These are phyloP conservation scores for Daldinia concentrica DNA, from an alignment of 495 filamentous ascomycete species.

Conservation along the genomic window DNA sequence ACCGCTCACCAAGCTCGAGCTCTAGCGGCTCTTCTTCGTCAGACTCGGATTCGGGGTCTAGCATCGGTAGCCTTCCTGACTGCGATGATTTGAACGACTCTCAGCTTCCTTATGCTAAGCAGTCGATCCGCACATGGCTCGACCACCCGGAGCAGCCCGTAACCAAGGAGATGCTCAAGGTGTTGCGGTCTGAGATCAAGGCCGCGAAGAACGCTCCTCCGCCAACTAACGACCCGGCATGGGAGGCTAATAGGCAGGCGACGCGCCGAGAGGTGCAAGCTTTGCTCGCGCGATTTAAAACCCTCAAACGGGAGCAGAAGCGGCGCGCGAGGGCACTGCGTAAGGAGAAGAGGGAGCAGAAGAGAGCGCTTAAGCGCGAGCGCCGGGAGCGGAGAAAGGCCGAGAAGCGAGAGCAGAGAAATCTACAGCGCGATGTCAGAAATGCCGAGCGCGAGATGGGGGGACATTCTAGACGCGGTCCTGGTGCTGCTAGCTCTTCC, in stretches of 20 bases:
- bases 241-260: slow-evolving; percentile 32
- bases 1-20: slow-evolving; percentile 24
- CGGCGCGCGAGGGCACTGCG: slow-evolving; percentile 10
- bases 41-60: slow-evolving; percentile 43
- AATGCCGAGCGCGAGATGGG: slow-evolving; percentile 37
- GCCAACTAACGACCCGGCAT: slow-evolving; percentile 11
- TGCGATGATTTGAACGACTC: slow-evolving; percentile 54
- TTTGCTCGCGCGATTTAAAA: slow-evolving; percentile 52
- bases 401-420: slow-evolving; percentile 46
- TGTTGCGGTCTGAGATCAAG: slow-evolving; percentile 51
- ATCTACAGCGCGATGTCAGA: slow-evolving; percentile 40
- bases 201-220: slow-evolving; percentile 45
- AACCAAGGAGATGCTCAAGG: slow-evolving; percentile 53
- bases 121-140: slow-evolving; percentile 52
- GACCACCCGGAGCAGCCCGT: slow-evolving; percentile 54
- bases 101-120: slow-evolving; percentile 52
- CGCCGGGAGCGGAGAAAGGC: slow-evolving; percentile 40
- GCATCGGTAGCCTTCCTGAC: slow-evolving; percentile 57
- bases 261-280: slow-evolving; percentile 51
- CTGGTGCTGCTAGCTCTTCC: not conserved
- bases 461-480: slow-evolving; percentile 12
- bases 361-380: slow-evolving; percentile 41
- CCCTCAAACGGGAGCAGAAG: slow-evolving; percentile 54
- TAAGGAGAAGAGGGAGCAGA: slow-evolving; percentile 36
- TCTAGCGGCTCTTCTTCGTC: slow-evolving; percentile 42